Conservation (phyloP, 768 basidiomycete species). For the Gloeostereum incarnatum region DNA sequence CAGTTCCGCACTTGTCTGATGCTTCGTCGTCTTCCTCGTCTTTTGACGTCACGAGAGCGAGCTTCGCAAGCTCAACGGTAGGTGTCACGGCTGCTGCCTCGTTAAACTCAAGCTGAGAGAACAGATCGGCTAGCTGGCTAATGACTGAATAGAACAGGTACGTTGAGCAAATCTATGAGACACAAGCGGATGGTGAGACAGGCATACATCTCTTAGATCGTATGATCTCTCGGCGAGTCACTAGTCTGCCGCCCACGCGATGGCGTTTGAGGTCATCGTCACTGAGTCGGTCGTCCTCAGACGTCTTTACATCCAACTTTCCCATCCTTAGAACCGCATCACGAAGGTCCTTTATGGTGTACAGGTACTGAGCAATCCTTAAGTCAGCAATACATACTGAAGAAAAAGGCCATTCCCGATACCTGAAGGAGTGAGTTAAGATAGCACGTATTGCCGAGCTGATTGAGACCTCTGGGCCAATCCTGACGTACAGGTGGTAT, state of each 20-base stretch:
- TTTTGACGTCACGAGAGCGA: constrained; percentile 83
- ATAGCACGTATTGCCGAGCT: constrained; percentile 85
- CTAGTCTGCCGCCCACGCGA: constrained; percentile 80
- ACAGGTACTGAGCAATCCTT: constrained; percentile 65
- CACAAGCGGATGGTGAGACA: too few species aligned
- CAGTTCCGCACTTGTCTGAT: constrained; percentile 60
- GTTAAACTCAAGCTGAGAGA: constrained; percentile 64
- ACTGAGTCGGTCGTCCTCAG: constrained; percentile 63
- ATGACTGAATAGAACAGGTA: constrained; percentile 48
- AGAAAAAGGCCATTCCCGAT: constrained; percentile 3
- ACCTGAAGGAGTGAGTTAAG: constrained; percentile 75
- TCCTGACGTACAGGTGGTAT: constrained; percentile 44
- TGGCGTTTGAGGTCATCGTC: constrained; percentile 79
- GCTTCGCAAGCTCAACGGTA: constrained; percentile 78
- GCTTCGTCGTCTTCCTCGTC: constrained; percentile 89
- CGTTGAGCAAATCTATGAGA: constrained; percentile 8
- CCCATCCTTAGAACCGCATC: constrained; percentile 60
- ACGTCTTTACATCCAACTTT: constrained; percentile 38
- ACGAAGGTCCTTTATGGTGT: constrained; percentile 87
- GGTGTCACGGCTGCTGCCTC: constrained; percentile 68
- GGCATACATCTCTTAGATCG: constrained; percentile 82
- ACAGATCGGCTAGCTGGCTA: constrained; percentile 68
- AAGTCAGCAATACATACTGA: not conserved
- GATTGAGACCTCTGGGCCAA: constrained; percentile 79
- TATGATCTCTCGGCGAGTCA: constrained; percentile 72